phyloP scores from a whole-genome alignment of 345 rosid genomes.

The Corchorus capsularis region DNA sequence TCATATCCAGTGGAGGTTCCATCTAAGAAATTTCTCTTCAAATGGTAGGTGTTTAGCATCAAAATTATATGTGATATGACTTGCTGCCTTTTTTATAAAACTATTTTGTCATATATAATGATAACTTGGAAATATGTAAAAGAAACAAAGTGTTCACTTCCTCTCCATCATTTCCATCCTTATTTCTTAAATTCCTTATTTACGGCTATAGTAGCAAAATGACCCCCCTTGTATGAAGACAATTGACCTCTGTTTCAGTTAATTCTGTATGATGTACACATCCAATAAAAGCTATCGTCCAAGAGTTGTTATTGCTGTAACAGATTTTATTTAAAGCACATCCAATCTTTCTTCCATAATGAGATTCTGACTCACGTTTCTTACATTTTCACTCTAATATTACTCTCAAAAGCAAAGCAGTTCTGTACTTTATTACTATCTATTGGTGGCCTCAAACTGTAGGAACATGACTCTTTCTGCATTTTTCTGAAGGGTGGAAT shows the following conservation, averaged over 20 bases:
- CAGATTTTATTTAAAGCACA: background rate
- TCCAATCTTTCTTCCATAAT: background rate
- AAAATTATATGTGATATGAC: background rate
- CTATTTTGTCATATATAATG: background rate
- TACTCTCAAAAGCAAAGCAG: background rate
- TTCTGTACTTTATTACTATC: background rate
- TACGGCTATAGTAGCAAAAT: background rate
- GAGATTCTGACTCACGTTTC: background rate
- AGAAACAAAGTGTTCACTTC: background rate
- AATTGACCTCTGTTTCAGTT: background rate
- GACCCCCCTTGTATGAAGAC: background rate
- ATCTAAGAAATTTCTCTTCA: conserved; percentile 66
- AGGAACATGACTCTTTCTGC: conserved; percentile 28
- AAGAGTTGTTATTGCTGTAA: background rate
- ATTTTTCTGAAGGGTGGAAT: conserved; percentile 72
- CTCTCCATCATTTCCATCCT: background rate
- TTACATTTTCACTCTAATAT: conserved; percentile 7
- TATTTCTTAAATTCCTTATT: background rate
- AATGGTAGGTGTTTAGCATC: conserved; percentile 55
- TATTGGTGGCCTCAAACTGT: conserved; percentile 13
- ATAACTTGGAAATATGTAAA: background rate
- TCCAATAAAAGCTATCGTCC: background rate
- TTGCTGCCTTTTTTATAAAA: background rate
- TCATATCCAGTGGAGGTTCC: conserved; percentile 67
- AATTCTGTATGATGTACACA: background rate